Percentiles rank a stretch among this genome's conserved stretches.
phyloP scores from a whole-genome alignment of 1,284 basidiomycete species.

The Irpex rosettiformis region DNA sequence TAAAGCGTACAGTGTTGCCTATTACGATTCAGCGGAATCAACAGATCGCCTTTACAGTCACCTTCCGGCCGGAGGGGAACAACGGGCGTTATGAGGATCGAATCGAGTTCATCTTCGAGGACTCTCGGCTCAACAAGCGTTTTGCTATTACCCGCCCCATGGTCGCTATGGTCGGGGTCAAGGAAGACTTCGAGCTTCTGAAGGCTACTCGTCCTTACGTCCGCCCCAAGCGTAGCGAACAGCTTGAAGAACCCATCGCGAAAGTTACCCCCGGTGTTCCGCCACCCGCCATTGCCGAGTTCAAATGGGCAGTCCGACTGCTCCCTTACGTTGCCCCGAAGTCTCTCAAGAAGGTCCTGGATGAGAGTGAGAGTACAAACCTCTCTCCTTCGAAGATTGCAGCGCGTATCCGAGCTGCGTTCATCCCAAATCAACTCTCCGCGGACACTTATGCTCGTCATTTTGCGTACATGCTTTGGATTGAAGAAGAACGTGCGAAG shows the following conservation, averaged over 20 bases:
- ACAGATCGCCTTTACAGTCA: conserved; percentile 30
- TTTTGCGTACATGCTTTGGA: conserved; percentile 31
- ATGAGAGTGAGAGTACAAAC: conserved; percentile 30
- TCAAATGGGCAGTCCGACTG: conserved; percentile 15
- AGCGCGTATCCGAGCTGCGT: background rate
- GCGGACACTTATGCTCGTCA: background rate
- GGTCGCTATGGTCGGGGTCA: conserved; percentile 6
- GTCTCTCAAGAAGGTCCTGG: conserved; percentile 25
- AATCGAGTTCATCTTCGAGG: conserved; percentile 25
- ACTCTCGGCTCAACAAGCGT: conserved; percentile 12
- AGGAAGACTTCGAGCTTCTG: conserved; percentile 12
- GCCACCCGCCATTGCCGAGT: conserved; percentile 6
- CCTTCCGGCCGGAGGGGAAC: conserved; percentile 29
- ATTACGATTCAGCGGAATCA: conserved; percentile 16
- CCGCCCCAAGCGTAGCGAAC: background rate
- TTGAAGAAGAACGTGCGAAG: conserved; percentile 43
- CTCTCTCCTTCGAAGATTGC: conserved; percentile 36
- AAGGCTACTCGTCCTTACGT: conserved; percentile 8
- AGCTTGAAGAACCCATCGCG: conserved; percentile 1
- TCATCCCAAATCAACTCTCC: background rate
- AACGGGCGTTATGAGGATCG: conserved; percentile 44
- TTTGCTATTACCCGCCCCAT: conserved; percentile 12
- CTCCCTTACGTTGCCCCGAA: conserved; percentile 27
- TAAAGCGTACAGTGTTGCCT: background rate
- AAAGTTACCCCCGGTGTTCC: conserved; percentile 4